Evolutionary conservation across 768 basidiomycete genomes (phyloP).

Genomic region (Kwoniella heveanensis): DNA sequence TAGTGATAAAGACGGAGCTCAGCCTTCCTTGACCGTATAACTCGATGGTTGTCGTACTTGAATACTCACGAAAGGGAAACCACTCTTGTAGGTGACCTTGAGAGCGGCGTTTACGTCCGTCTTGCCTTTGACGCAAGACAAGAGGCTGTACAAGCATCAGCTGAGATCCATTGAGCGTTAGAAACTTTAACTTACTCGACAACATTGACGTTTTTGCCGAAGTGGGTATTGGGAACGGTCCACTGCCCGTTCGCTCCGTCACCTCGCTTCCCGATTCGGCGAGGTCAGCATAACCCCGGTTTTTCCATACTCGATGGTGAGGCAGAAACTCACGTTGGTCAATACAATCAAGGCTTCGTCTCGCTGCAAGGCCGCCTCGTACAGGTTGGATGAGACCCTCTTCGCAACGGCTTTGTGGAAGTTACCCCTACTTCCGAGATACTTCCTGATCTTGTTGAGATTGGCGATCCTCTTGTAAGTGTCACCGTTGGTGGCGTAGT

Average conservation of each 20-base stretch:
- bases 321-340: constrained; percentile 49
- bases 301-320: too few relatives aligned
- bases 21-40: too few relatives aligned
- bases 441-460: constrained; percentile 41
- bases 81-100: constrained; percentile 33
- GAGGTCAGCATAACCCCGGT: too few relatives aligned
- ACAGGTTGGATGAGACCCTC: constrained; percentile 4
- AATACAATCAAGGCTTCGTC: constrained; percentile 36
- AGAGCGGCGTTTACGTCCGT: constrained; percentile 25
- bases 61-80: constrained; percentile 39
- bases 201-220: constrained; percentile 23
- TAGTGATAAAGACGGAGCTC: background rate
- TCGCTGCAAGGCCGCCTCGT: constrained; percentile 37
- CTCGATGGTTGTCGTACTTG: too few relatives aligned
- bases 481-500: constrained; percentile 30
- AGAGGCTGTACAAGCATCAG: constrained; percentile 22
- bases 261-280: constrained; percentile 26
- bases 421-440: constrained; percentile 17
- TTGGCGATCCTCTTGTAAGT: constrained; percentile 32
- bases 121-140: constrained; percentile 28
- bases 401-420: constrained; percentile 26
- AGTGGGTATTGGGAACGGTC: constrained; percentile 23
- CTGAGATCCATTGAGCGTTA: constrained; percentile 14
- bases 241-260: constrained; percentile 25
- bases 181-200: constrained; percentile 35